phyloP scores from a whole-genome alignment of 2,329 filamentous ascomycete genomes.

The Pseudomassariella vexata region DNA sequence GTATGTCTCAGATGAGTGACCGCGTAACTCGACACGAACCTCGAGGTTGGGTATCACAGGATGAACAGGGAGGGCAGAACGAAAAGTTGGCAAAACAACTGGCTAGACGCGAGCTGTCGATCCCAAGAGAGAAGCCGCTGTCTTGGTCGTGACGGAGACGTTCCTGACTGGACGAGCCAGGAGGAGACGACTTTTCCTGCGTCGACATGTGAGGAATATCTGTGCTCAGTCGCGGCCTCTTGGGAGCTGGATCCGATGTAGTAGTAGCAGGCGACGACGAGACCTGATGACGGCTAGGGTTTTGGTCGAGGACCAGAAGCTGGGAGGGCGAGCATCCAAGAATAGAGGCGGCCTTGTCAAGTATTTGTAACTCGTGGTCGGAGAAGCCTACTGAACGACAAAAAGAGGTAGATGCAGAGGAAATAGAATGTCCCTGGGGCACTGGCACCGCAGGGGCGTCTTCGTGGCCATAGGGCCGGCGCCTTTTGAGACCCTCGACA shows the following conservation, averaged over 20 bases:
- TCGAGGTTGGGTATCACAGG: conserved; percentile 14
- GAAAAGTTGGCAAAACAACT: conserved; percentile 3
- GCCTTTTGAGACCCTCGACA: conserved; percentile 35
- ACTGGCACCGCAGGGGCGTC: conserved; percentile 29
- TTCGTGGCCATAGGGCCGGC: conserved; percentile 34
- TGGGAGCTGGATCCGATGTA: conserved; percentile 16
- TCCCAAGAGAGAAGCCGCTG: not conserved
- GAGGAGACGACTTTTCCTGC: conserved; percentile 16
- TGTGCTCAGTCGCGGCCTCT: conserved; percentile 19
- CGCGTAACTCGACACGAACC: conserved; percentile 13
- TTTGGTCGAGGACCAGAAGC: conserved; percentile 26
- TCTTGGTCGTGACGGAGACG: not conserved
- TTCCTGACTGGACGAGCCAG: conserved; percentile 2
- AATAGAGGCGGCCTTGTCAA: conserved; percentile 26
- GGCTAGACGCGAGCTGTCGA: conserved; percentile 1
- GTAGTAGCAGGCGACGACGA: conserved; percentile 24
- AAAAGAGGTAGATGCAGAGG: conserved; percentile 18
- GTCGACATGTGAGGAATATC: conserved; percentile 18
- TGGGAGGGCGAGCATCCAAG: conserved; percentile 22
- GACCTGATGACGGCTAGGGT: conserved; percentile 18
- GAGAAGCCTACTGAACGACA: conserved; percentile 17
- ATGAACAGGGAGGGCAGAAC: conserved; percentile 10
- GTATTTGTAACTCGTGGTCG: conserved; percentile 24
- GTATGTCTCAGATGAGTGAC: conserved; percentile 6
- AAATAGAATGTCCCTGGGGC: conserved; percentile 24